Conservation (phyloP, 2,329 filamentous ascomycete genomes). For the Bipolaris oryzae region DNA sequence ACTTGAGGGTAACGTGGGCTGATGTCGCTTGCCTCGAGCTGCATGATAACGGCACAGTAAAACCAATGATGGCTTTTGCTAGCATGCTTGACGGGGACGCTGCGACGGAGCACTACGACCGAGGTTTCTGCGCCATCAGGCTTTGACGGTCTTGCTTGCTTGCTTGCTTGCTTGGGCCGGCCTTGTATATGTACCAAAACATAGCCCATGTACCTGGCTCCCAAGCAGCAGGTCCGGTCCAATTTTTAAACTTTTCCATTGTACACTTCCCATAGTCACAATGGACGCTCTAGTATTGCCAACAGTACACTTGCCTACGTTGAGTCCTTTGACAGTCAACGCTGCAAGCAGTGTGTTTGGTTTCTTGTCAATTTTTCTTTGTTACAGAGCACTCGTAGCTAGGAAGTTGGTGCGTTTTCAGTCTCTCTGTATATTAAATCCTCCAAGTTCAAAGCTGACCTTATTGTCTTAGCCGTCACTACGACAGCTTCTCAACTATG, state of each 20-base stretch:
- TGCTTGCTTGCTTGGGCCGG: too few species aligned
- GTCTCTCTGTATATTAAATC: background rate
- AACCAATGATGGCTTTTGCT: slow-evolving; percentile 7
- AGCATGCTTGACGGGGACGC: background rate
- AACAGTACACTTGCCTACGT: slow-evolving; percentile 1
- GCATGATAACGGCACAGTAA: slow-evolving; percentile 16
- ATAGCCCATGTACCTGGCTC: background rate
- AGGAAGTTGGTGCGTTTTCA: slow-evolving; percentile 11
- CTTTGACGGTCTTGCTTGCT: background rate
- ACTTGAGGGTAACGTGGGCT: slow-evolving; percentile 6
- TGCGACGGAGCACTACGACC: slow-evolving; percentile 1
- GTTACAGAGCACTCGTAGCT: slow-evolving; percentile 16
- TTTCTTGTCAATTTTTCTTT: slow-evolving; percentile 19
- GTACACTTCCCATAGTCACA: background rate
- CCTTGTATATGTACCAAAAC: slow-evolving; percentile 11
- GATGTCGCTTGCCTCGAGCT: slow-evolving; percentile 8
- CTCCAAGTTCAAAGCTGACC: background rate
- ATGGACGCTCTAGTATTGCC: slow-evolving; percentile 13
- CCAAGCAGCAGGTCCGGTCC: slow-evolving; percentile 1
- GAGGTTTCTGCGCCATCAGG: slow-evolving; percentile 2
- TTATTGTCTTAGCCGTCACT: slow-evolving; percentile 1
- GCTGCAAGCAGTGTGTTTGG: slow-evolving; percentile 19
- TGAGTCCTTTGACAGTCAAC: slow-evolving; percentile 14
- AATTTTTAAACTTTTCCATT: background rate
- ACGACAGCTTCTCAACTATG: background rate